Evolutionary conservation across 163 green algal species (phyloP), one percentile per base, ranked within the genome.

Genomic region (Coccomyxa subellipsoidea): DNA sequence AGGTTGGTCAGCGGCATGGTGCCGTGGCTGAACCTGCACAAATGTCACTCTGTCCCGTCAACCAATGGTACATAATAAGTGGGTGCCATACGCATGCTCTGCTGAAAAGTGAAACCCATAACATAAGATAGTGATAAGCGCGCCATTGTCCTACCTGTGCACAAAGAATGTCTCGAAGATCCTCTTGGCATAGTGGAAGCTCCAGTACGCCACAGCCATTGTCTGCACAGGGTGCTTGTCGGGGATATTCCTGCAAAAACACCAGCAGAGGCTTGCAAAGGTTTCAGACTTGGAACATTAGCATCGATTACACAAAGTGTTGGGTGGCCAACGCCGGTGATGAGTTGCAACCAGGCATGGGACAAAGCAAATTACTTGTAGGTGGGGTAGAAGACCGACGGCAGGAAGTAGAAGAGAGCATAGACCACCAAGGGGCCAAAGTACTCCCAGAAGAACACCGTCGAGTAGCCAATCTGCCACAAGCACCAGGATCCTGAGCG

Each of bases 371-470:
- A 18, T 32, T 34, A 93, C 89, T 83, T 88, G 53, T 88, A 53
- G 6, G 77, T 86, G 1, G 88, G 88, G 85, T 97, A 98, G 39
- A 95, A 69, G 21, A 94, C 34, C 9, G 92, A 32, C 0, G 93
- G 95, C 0, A 97, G 82, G 84, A 95, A 88, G 87, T 96, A 99
- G 89, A 99, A 96, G 54, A 98, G 84, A 1, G 95, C 91, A 91
- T 98, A 99, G 54, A 98, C 88, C 25, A 94, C 73, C 85, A 99
- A 82, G 0, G 97, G 97, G 1, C 97, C 97, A 76, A 99, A 93
- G 85, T 99, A 99, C 87, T 99, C 97, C 89, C 93, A 98, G 87
- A 99, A 97, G 85, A 99, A 99, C 0, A 99, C 97, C 0, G 94
- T 97, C 4, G 82, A 84, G 89, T 98, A 99, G 69, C 91, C 93